Evolutionary conservation across 2,329 filamentous ascomycete genomes (phyloP), one percentile per base, ranked within the genome.

Genomic region (Sclerotinia spermophila): DNA sequence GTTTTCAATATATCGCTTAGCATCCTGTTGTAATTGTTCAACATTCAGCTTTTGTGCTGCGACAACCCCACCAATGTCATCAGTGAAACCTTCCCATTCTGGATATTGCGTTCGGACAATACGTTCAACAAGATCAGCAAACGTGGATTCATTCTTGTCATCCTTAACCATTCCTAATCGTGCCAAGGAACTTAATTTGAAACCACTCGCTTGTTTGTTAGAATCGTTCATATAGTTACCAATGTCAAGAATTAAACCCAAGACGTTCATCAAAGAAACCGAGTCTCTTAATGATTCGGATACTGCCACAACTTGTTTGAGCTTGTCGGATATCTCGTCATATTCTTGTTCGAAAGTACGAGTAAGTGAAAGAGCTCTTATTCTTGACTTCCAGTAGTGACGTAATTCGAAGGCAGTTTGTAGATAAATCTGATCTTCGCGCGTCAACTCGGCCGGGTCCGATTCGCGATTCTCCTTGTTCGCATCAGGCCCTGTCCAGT

Each of bases 161-260:
- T 99, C 96, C 83, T 99, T 99, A 79, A 98, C 93, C 94, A 99
- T 98, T 72, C 92, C 94, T 69, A 99, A 84, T 69, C 96, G 90
- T 40, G 93, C 92, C 64, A 99, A 89, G 8, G 96, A 97, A 79
- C 94, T 96, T 21, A 99, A 88, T 84, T 99, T 99, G 90, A 99
- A 99, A 73, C 96, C 96, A 71, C 91, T 92, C 5, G 96, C 96
- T 82, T 98, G 96, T 83, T 99, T 99, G 83, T 97, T 98, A 69
- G 94, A 91, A 79, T 98, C 96, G 84, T 99, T 99, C 96, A 99
- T 99, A 86, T 97, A 99, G 82, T 99, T 99, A 81, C 96, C 96
- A 78, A 99, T 97, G 81, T 97, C 95, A 77, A 99, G 84, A 81
- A 99, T 99, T 73, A 98, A 86, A 71, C 95, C 94, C 70, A 99